Conservation (phyloP, 495 filamentous ascomycete species). For the Trichoderma erinaceum region DNA sequence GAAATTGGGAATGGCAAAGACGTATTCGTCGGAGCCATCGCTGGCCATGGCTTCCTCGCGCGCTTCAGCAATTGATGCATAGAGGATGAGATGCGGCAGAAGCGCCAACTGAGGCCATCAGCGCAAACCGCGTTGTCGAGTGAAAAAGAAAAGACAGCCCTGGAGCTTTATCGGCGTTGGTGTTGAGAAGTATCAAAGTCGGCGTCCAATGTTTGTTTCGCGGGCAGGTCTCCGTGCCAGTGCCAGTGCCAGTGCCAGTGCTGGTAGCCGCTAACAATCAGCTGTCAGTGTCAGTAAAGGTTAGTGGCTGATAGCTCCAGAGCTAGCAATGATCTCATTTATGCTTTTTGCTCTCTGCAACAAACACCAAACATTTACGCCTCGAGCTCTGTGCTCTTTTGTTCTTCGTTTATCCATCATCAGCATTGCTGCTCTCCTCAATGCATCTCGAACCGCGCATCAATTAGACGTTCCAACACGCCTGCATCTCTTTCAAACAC, state of each 20-base stretch:
- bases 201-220: not conserved
- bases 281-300: not conserved
- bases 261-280: too few species aligned
- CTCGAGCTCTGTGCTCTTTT: too few species aligned
- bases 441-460: too few species aligned
- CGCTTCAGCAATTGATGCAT: constrained; percentile 12
- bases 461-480: not conserved
- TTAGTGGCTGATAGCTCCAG: not conserved
- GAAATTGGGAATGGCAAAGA: constrained; percentile 68
- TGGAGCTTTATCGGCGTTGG: not conserved
- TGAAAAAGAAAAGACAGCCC: not conserved
- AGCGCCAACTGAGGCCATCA: not conserved
- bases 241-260: too few species aligned
- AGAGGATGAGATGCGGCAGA: constrained; percentile 3
- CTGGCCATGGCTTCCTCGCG: not conserved
- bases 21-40: constrained; percentile 50
- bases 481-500: not conserved
- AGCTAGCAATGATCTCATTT: not conserved
- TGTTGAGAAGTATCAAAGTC: not conserved
- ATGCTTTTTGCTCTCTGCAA: not conserved
- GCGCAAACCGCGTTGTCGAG: not conserved
- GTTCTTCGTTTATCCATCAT: too few species aligned
- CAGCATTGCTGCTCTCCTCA: too few species aligned
- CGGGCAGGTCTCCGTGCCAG: too few species aligned
- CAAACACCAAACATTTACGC: too few species aligned